phyloP scores from a whole-genome alignment of 441 rosid species.

The Croton setiger region DNA sequence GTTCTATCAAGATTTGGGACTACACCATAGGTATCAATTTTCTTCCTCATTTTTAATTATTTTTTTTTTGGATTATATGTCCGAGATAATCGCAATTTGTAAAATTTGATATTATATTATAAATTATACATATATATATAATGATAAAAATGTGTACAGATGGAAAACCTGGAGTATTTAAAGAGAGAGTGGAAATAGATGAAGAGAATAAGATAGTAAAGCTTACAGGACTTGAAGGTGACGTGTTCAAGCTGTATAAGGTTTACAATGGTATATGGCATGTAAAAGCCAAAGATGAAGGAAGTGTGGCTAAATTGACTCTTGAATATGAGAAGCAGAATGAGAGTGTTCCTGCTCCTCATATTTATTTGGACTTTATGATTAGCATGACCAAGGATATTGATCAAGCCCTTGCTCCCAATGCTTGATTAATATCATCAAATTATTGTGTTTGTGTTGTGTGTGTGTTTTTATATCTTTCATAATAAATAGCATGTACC shows the following conservation, averaged over 20 bases:
- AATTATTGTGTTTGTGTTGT: too few species aligned
- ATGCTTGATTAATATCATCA: not conserved
- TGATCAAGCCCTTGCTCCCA: not conserved
- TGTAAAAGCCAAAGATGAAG: constrained; percentile 12
- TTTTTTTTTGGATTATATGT: too few species aligned
- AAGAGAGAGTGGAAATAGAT: constrained; percentile 25
- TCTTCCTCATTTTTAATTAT: too few species aligned
- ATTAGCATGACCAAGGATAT: not conserved
- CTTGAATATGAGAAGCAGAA: constrained; percentile 28
- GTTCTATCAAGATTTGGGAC: constrained; percentile 29
- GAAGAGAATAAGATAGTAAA: constrained; percentile 19
- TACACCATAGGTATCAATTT: constrained; percentile 19
- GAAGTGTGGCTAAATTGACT: constrained; percentile 13
- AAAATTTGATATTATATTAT: too few species aligned
- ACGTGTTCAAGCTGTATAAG: constrained; percentile 26
- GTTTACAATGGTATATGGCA: constrained; percentile 15
- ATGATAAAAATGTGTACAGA: constrained; percentile 13
- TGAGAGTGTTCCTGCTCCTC: constrained; percentile 15
- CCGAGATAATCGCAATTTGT: too few species aligned
- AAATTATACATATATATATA: too few species aligned
- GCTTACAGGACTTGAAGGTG: constrained; percentile 28
- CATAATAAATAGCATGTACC: not conserved
- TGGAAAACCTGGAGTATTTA: constrained; percentile 26
- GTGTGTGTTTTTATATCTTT: too few species aligned
- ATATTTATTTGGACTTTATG: constrained; percentile 24